Evolutionary conservation across 2,329 filamentous ascomycete species (phyloP).

Genomic region (Colletotrichum salicis): DNA sequence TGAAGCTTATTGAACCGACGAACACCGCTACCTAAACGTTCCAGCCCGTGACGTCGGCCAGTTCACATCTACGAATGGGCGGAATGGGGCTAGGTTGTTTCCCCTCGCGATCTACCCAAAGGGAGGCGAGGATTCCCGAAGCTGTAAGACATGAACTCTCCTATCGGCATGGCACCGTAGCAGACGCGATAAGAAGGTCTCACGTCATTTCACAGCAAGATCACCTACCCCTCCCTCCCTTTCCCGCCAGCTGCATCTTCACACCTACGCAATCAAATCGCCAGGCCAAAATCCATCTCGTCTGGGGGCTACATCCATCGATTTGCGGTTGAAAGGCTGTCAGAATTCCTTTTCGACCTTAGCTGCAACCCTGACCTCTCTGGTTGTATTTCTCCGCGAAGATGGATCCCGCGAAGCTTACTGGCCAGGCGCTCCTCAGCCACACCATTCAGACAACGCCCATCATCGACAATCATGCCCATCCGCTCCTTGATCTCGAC

Average conservation of each 20-base stretch:
- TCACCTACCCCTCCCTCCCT: constrained; percentile 21
- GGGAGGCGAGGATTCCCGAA: not conserved
- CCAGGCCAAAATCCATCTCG: not conserved
- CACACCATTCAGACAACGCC: constrained; percentile 64
- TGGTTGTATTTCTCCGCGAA: constrained; percentile 27
- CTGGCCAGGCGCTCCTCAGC: constrained; percentile 40
- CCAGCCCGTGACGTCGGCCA: not conserved
- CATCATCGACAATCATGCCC: constrained; percentile 79
- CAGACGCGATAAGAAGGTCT: constrained; percentile 29
- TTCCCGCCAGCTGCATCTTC: not conserved
- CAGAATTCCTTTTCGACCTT: not conserved
- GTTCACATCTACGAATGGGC: not conserved
- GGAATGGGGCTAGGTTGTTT: not conserved
- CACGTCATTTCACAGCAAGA: constrained; percentile 25
- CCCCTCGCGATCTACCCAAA: constrained; percentile 1
- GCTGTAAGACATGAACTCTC: constrained; percentile 19
- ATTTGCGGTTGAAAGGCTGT: constrained; percentile 21
- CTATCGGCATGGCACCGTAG: not conserved
- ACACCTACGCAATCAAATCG: constrained; percentile 11
- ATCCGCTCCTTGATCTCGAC: constrained; percentile 70
- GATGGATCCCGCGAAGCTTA: constrained; percentile 37
- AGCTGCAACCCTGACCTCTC: not conserved
- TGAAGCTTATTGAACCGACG: not conserved
- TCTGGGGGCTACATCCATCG: constrained; percentile 8
- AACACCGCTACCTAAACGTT: not conserved